These are phyloP conservation scores for Rhamnella rubrinervis DNA, from an alignment of 331 rosid genomes.

Conservation along the genomic window DNA sequence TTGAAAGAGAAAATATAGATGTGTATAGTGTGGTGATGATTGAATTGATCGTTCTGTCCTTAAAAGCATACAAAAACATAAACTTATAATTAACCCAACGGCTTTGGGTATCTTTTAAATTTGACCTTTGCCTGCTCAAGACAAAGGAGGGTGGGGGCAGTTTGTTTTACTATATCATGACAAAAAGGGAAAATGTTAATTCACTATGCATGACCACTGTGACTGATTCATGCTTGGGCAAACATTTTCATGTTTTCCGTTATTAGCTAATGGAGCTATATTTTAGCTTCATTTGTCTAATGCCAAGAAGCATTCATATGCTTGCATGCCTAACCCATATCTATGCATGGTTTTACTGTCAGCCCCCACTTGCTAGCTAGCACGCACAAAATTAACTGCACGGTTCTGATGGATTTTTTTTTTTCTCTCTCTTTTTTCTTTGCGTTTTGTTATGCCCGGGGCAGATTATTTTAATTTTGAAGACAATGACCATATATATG, in stretches of 20 bases:
- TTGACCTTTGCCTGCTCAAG: neutral
- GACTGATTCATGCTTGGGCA: neutral
- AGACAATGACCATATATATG: neutral
- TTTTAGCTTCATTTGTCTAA: no score
- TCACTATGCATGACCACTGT: neutral
- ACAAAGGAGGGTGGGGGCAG: neutral
- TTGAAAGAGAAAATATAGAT: neutral
- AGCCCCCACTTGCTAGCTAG: no score
- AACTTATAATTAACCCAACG: neutral
- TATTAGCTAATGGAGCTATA: no score
- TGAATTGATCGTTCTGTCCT: constrained; percentile 5
- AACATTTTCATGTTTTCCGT: no score
- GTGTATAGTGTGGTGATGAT: constrained; percentile 9
- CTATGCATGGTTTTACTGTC: no score
- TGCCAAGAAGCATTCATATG: no score
- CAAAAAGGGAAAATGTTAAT: neutral
- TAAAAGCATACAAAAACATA: constrained; percentile 7
- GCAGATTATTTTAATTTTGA: no score
- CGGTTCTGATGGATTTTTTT: no score
- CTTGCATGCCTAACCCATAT: no score
- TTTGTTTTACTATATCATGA: neutral
- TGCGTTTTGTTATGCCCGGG: no score
- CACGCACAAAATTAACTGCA: no score
- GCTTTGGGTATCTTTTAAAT: neutral
- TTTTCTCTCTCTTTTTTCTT: no score